These are phyloP conservation scores for Eucalyptus melliodora DNA, from an alignment of 345 rosid genomes.

Conservation along the genomic window DNA sequence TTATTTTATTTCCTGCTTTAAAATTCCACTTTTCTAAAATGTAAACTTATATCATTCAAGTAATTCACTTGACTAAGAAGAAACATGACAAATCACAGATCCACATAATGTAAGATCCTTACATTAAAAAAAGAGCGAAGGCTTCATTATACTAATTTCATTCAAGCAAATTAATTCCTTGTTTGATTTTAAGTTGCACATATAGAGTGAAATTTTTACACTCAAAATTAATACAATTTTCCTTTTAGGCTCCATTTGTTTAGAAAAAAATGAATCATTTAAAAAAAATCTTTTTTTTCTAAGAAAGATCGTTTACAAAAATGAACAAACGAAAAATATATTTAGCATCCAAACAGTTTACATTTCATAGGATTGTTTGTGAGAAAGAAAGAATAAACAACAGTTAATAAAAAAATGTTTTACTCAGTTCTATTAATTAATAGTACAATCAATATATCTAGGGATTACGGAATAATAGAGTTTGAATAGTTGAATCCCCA, in stretches of 20 bases:
- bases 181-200: background rate
- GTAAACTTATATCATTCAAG: background rate
- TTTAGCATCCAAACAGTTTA: background rate
- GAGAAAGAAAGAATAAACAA: background rate
- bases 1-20: background rate
- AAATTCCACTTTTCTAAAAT: background rate
- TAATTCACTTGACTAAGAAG: background rate
- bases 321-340: too few relatives aligned
- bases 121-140: background rate
- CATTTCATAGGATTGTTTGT: background rate
- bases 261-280: too few relatives aligned
- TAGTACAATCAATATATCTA: background rate
- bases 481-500: background rate
- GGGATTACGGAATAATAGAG: background rate
- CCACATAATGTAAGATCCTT: background rate
- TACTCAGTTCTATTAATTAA: background rate
- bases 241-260: too few relatives aligned
- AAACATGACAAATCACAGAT: background rate
- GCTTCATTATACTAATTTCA: background rate
- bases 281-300: too few relatives aligned
- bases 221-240: background rate
- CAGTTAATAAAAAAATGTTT: background rate
- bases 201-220: background rate
- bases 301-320: too few relatives aligned
- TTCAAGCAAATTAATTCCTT: background rate